These are phyloP conservation scores for Komagataella mondaviorum DNA, from an alignment of 805 yeast genomes.

Conservation along the genomic window DNA sequence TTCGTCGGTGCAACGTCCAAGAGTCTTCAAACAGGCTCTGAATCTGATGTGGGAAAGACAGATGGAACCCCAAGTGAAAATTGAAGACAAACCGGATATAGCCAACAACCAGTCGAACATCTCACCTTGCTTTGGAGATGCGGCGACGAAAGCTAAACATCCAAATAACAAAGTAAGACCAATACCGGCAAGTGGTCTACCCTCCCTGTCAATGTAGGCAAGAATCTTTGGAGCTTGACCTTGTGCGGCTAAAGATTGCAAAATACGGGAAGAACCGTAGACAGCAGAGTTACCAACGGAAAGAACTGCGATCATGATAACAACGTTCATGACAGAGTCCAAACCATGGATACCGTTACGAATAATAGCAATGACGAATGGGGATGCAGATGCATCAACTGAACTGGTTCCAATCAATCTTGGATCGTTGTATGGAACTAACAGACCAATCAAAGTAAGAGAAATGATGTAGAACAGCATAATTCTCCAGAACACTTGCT, in stretches of 20 bases:
- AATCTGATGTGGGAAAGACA: constrained; percentile 45
- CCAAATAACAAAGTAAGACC: constrained; percentile 45
- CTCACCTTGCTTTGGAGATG: constrained; percentile 37
- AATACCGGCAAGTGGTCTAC: constrained; percentile 35
- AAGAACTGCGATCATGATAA: constrained; percentile 38
- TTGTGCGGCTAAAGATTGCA: constrained; percentile 59
- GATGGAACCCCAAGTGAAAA: constrained; percentile 46
- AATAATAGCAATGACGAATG: constrained; percentile 50
- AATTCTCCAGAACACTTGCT: constrained; percentile 45
- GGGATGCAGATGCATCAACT: constrained; percentile 40
- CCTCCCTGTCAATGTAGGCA: constrained; percentile 36
- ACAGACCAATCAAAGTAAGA: constrained; percentile 28
- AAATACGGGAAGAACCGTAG: constrained; percentile 35
- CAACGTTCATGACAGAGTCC: constrained; percentile 50
- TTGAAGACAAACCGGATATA: constrained; percentile 38
- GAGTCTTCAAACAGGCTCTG: constrained; percentile 41
- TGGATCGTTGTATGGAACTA: constrained; percentile 30
- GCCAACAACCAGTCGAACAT: constrained; percentile 48
- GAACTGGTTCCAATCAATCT: constrained; percentile 16
- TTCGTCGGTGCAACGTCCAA: constrained; percentile 37
- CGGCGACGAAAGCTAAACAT: constrained; percentile 39
- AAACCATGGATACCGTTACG: constrained; percentile 35
- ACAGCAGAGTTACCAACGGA: constrained; percentile 51
- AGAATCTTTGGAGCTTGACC: constrained; percentile 35
- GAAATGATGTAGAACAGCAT: constrained; percentile 30